phyloP scores from a whole-genome alignment of 805 yeast genomes.

The Zygosaccharomyces bailii region DNA sequence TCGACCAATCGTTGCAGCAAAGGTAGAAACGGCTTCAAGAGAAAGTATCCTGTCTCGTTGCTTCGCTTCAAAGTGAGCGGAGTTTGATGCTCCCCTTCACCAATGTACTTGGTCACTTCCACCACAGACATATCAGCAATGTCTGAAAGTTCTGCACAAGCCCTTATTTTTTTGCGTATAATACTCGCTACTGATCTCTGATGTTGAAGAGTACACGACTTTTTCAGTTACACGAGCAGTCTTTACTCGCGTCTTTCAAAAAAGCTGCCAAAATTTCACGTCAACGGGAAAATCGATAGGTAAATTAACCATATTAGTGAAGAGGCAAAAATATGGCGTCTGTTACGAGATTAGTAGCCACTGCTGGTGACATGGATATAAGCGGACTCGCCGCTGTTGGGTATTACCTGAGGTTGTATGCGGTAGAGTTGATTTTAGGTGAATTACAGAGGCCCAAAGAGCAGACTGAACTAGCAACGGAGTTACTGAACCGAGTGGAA shows the following conservation, averaged over 20 bases:
- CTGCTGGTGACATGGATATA: conserved; percentile 27
- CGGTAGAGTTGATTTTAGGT: conserved; percentile 67
- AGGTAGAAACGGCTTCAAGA: conserved; percentile 26
- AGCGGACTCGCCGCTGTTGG: conserved; percentile 28
- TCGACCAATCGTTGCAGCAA: conserved; percentile 17
- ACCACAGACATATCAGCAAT: conserved; percentile 18
- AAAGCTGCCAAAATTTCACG: neutral
- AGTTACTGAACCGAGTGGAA: conserved; percentile 71
- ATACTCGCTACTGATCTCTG: neutral
- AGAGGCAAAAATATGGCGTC: neutral
- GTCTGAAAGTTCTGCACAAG: neutral
- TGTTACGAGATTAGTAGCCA: conserved; percentile 15
- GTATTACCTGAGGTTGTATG: conserved; percentile 48
- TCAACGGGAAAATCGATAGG: neutral
- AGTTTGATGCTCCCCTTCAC: conserved; percentile 12
- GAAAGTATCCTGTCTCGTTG: conserved; percentile 26
- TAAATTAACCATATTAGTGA: neutral
- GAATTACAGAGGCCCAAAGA: conserved; percentile 52
- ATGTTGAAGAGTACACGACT: conserved; percentile 8
- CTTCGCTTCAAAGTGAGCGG: conserved; percentile 23
- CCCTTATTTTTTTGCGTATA: neutral
- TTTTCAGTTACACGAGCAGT: conserved; percentile 4
- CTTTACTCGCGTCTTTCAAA: neutral
- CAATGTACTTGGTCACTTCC: conserved; percentile 18
- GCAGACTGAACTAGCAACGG: conserved; percentile 56